Base-by-base conservation (phyloP, 2,329 filamentous ascomycete genomes). In the Chrysoporthe puriensis region DNA sequence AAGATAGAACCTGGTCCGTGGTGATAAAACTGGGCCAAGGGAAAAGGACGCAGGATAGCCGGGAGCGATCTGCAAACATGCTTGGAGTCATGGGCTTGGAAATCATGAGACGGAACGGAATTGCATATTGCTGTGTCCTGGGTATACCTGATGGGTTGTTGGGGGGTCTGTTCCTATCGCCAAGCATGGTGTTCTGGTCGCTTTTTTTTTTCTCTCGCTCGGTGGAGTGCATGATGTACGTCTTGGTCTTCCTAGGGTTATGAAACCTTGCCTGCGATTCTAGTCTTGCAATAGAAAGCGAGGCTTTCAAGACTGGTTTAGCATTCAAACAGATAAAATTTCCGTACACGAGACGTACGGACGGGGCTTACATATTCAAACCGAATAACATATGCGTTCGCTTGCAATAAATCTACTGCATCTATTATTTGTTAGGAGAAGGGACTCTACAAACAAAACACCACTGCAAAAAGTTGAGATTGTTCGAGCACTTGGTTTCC, bases 51-150 rank as follows among this genome's bases (percentile, higher is more conserved):
- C 36, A 7, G 5, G 16, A 4, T 14, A 43, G 34, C 9, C 5
- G 32, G 34, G 32, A 44, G 18, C 7, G 18, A 21, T 2, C n/a
- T 60, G 58, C 58, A 44, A 21, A 56, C 48, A 43, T 14, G 61
- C 48, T 42, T 57, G 16, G 61, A 52, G 48, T 54, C 36, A 9
- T 32, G 46, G 48, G n/a, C 36, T 54, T 63, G 18, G 43, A 62
- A 62, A 50, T n/a, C 16, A 32, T 16, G 58, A 60, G 58, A 34
- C 18, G 26, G 44, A 21, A 36, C 34, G 14, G 26, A 46, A 4
- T 58, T 18, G 8, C 7, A 60, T 40, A 16, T 21, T 26, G 43
- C 36, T 43, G n/a, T 44, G 13, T 61, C 18, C 6, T 40, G 44
- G 34, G 32, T 26, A 50, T 34, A 57, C 26, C 5, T 58, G 32